phyloP scores from a whole-genome alignment of 2,329 filamentous ascomycete genomes.

The Periconia sp. region DNA sequence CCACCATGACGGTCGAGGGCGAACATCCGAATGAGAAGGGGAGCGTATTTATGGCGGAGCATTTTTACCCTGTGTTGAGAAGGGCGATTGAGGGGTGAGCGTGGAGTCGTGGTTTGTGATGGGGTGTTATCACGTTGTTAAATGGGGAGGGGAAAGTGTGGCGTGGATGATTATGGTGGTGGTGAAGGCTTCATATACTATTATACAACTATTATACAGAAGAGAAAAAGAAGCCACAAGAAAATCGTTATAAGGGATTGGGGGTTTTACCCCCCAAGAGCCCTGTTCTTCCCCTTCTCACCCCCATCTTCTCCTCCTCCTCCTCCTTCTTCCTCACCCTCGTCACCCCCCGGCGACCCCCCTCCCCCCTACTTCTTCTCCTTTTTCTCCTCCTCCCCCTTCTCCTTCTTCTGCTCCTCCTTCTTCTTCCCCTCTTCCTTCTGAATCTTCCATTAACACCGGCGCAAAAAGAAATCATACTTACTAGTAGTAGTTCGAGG shows the following conservation, averaged over 20 bases:
- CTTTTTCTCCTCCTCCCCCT: too few relatives aligned
- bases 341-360: too few relatives aligned
- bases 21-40: conserved; percentile 37
- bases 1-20: conserved; percentile 35
- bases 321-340: too few relatives aligned
- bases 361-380: background rate
- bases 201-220: background rate
- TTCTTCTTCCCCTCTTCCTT: background rate
- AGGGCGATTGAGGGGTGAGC: conserved; percentile 16
- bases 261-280: too few relatives aligned
- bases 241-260: too few relatives aligned
- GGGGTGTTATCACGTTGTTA: background rate
- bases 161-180: background rate
- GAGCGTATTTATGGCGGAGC: conserved; percentile 31
- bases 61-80: conserved; percentile 24
- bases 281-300: too few relatives aligned
- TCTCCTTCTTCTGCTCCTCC: too few relatives aligned
- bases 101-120: background rate
- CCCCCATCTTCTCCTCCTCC: too few relatives aligned
- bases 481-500: background rate
- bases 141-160: background rate
- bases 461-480: background rate
- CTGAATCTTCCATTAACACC: background rate
- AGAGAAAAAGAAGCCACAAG: too few relatives aligned
- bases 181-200: background rate